Evolutionary conservation across 2,329 filamentous ascomycete genomes (phyloP).

Genomic region (Phialocephala sp.): DNA sequence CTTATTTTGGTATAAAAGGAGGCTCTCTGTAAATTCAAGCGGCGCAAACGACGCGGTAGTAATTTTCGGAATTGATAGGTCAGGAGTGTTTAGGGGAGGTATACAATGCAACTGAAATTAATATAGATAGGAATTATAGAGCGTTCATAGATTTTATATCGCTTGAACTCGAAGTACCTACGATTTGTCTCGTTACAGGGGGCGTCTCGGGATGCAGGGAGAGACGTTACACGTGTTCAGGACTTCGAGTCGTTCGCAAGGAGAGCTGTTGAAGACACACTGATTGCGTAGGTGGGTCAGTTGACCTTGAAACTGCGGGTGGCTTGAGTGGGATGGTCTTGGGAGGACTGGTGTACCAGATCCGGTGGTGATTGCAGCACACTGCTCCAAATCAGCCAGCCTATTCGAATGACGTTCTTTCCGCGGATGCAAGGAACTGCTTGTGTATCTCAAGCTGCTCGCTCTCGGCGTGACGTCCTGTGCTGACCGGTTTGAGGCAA

Average conservation of each 20-base stretch:
- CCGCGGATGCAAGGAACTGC: constrained; percentile 7
- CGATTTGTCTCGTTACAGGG: constrained; percentile 9
- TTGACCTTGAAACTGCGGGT: constrained; percentile 5
- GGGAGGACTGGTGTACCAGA: background rate
- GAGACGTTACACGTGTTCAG: background rate
- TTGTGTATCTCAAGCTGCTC: background rate
- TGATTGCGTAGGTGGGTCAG: constrained; percentile 8
- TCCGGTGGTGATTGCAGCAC: constrained; percentile 3
- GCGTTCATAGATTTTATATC: background rate
- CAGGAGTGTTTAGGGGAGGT: constrained; percentile 5
- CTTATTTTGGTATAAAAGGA: constrained; percentile 3
- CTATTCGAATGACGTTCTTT: constrained; percentile 5
- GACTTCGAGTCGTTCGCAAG: background rate
- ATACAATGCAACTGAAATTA: constrained; percentile 1
- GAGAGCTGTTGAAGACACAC: background rate
- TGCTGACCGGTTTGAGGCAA: constrained; percentile 3
- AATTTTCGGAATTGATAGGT: constrained; percentile 5
- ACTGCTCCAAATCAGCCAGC: background rate
- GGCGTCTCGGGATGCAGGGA: constrained; percentile 1
- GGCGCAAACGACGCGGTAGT: background rate
- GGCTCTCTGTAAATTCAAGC: background rate
- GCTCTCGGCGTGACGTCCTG: background rate
- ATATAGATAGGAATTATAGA: background rate
- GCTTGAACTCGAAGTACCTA: constrained; percentile 12
- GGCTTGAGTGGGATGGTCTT: constrained; percentile 5